A percentile compares a stretch with the other conserved stretches of the same genome.
Conservation (phyloP, 2,329 filamentous ascomycete genomes). For the Pseudogymnoascus pannorum region DNA sequence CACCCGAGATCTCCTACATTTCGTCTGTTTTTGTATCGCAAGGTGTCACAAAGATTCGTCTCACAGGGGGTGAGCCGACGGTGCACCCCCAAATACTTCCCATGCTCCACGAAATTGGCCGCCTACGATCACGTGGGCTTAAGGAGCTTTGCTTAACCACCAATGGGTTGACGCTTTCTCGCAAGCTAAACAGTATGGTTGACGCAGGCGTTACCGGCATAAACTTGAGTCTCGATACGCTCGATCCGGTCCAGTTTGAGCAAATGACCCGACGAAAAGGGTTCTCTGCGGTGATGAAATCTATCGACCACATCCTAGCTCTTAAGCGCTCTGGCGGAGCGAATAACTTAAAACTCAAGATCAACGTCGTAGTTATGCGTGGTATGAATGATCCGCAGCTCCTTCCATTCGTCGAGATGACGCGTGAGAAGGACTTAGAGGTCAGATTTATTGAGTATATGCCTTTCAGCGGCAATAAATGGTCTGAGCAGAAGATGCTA, state of each 20-base stretch:
- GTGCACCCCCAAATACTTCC: conserved; percentile 84
- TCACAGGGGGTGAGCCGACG: conserved; percentile 93
- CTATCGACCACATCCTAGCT: conserved; percentile 77
- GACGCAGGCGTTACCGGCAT: conserved; percentile 87
- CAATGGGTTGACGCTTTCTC: conserved; percentile 85
- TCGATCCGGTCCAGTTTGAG: conserved; percentile 94
- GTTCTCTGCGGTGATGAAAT: conserved; percentile 85
- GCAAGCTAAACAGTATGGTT: conserved; percentile 87
- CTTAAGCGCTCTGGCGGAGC: conserved; percentile 85
- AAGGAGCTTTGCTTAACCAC: conserved; percentile 88
- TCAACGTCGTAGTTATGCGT: conserved; percentile 97
- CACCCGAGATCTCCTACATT: conserved; percentile 83
- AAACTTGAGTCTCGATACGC: conserved; percentile 87
- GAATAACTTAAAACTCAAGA: conserved; percentile 82
- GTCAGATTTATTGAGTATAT: conserved; percentile 99
- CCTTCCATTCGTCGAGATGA: conserved; percentile 82
- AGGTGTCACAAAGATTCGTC: conserved; percentile 87
- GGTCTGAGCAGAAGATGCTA: conserved; percentile 89
- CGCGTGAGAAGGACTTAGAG: conserved; percentile 77
- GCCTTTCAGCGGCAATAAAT: conserved; percentile 98
- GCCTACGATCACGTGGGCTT: conserved; percentile 64
- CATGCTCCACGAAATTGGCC: conserved; percentile 83
- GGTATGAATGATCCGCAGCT: conserved; percentile 89
- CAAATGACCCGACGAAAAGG: conserved; percentile 93
- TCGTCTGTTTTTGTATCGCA: conserved; percentile 92